Conservation (phyloP, 768 basidiomycete genomes). For the Lactarius hengduanensis region DNA sequence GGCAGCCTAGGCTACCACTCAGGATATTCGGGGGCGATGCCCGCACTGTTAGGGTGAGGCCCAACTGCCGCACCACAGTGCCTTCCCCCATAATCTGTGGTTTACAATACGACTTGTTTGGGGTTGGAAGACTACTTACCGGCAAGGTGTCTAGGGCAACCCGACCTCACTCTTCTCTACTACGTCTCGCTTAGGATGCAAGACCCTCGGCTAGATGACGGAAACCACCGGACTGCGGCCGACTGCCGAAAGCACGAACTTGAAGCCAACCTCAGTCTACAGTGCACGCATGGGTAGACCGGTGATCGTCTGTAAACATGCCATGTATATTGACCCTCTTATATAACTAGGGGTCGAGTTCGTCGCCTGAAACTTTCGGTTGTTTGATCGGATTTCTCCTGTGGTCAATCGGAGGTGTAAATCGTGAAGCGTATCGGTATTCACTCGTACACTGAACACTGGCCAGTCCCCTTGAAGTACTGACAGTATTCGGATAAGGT, state of each 20-base stretch:
- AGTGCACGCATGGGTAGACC: background rate
- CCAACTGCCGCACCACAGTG: background rate
- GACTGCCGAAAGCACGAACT: background rate
- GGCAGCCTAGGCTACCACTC: too few species aligned
- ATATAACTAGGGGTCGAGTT: too few species aligned
- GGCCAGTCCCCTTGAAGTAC: too few species aligned
- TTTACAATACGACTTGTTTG: background rate
- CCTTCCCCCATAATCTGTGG: background rate
- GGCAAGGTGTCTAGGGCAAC: too few species aligned
- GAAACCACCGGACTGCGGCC: background rate
- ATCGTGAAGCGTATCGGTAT: too few species aligned
- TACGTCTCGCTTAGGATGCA: background rate
- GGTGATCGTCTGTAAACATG: background rate
- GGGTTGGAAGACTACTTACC: too few species aligned
- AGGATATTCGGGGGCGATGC: background rate
- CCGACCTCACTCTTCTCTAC: background rate
- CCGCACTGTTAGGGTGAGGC: background rate
- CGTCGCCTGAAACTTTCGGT: too few species aligned
- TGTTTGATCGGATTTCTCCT: too few species aligned
- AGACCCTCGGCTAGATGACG: background rate
- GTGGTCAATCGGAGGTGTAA: too few species aligned
- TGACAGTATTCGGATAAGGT: too few species aligned
- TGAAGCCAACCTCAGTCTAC: background rate
- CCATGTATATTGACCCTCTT: background rate
- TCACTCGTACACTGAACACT: too few species aligned